A percentile compares a stretch with the other conserved stretches of the same genome.
These are phyloP conservation scores for Boletus subparvulus DNA, from an alignment of 768 basidiomycete genomes.

Conservation along the genomic window DNA sequence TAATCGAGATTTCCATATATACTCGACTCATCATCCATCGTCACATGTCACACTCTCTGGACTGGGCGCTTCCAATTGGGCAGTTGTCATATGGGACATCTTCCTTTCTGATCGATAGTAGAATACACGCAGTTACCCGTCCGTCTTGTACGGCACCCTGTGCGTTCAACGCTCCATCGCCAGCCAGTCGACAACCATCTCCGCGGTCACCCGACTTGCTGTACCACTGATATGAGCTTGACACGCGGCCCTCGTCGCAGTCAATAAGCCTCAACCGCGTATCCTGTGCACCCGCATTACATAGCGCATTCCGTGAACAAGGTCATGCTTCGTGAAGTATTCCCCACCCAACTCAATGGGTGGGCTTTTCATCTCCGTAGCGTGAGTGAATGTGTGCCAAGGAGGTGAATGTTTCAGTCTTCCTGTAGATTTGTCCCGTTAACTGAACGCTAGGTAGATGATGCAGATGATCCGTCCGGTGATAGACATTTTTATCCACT, in stretches of 20 bases:
- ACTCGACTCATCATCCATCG: constrained; percentile 9
- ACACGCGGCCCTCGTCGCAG: background rate
- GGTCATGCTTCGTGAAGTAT: background rate
- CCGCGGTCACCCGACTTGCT: constrained; percentile 11
- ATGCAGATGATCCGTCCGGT: constrained; percentile 25
- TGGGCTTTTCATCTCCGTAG: constrained; percentile 16
- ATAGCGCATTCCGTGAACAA: background rate
- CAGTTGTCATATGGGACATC: background rate
- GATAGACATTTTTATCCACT: background rate
- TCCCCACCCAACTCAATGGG: constrained; percentile 1
- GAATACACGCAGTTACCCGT: background rate
- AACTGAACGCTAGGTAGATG: background rate
- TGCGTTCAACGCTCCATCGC: background rate
- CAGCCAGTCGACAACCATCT: background rate
- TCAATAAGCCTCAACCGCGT: background rate
- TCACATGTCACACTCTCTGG: constrained; percentile 20
- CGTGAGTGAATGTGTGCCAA: background rate
- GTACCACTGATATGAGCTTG: background rate
- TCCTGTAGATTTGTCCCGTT: background rate
- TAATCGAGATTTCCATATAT: constrained; percentile 39
- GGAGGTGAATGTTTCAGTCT: background rate
- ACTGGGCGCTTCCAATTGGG: too few species aligned
- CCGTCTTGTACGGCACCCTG: background rate
- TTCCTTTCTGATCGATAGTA: background rate
- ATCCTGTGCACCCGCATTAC: background rate